Base-by-base conservation (phyloP, 2,329 filamentous ascomycete genomes). In the Decorospora gaudefroyi region DNA sequence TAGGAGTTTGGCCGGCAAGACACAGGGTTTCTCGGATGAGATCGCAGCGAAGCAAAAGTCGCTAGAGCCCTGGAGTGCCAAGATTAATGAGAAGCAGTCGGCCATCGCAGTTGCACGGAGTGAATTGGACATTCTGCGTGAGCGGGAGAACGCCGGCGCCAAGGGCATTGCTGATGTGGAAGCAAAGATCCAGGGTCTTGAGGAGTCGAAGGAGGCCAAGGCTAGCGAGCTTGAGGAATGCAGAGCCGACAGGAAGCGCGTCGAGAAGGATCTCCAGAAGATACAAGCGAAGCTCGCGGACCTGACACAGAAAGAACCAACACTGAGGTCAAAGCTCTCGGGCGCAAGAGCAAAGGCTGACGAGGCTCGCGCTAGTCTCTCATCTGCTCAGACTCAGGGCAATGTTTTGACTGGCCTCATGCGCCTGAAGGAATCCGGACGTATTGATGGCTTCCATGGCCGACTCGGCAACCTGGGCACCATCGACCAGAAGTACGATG, bases 381-480 rank as follows among this genome's bases (percentile, higher is more conserved):
- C 90, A 2, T 90, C 86, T 53, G 95, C 87, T 0, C 92, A 97
- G 67, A 95, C 90, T 9, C 88, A 95, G 55, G 90, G 93, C 53
- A 95, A 93, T 51, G 93, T 99, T 3, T 79, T 97, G 42, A 86
- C 88, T 23, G 92, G 91, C 0, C 75, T 99, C 19, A 95, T 96
- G 87, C 86, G 93, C 34, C 83, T 99, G 72, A 93, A 90, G 64
- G 93, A 97, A 64, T 96, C 93, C 15, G 93, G 93, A 9, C 87
- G 93, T 68, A 95, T 99, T 53, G 91, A 96, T 62, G 93, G 95
- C 2, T 99, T 99, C 73, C 90, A 99, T 63, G 93, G 93, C 17
- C 85, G 93, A 21, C 83, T 99, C 3, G 95, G 93, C 7, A 96
- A 97, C 59, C 81, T 99, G 1, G 93, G 93, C 29, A 85, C 88